Conservation (phyloP, 2,329 filamentous ascomycete species). For the Nannizzia gypsea region DNA sequence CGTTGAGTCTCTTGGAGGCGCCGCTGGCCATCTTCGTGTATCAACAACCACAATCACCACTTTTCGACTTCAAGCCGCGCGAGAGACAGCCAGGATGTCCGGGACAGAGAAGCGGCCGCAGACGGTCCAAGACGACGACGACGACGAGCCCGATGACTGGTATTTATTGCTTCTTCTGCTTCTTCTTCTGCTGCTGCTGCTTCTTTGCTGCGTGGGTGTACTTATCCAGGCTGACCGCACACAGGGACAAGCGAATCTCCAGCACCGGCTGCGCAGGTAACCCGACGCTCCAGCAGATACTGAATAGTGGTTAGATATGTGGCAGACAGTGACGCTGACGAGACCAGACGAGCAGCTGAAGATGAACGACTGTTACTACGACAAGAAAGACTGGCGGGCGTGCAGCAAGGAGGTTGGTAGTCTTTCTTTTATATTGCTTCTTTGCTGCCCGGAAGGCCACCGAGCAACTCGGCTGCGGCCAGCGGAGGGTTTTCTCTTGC, state of each 20-base stretch:
- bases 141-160: constrained; percentile 95
- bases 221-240: too few relatives aligned
- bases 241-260: constrained; percentile 93
- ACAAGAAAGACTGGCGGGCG: constrained; percentile 88
- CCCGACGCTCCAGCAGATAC: constrained; percentile 14
- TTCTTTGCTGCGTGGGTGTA: not conserved
- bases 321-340: not conserved
- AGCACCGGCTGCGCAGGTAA: constrained; percentile 87
- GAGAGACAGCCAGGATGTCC: constrained; percentile 38
- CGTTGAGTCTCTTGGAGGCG: constrained; percentile 54
- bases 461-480: not conserved
- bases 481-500: constrained; percentile 3
- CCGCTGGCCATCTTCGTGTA: constrained; percentile 18
- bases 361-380: constrained; percentile 91
- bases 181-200: not conserved
- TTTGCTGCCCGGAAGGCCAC: not conserved
- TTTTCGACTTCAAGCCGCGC: not conserved
- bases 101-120: constrained; percentile 39
- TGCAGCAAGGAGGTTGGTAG: constrained; percentile 85
- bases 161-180: constrained; percentile 29
- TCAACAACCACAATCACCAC: not conserved
- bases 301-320: not conserved
- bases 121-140: constrained; percentile 24
- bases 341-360: constrained; percentile 56
- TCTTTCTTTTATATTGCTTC: constrained; percentile 29